A percentile compares a stretch with the other conserved stretches of the same genome.
Conservation (phyloP, 495 filamentous ascomycete genomes). For the Mycothermus thermophilus region DNA sequence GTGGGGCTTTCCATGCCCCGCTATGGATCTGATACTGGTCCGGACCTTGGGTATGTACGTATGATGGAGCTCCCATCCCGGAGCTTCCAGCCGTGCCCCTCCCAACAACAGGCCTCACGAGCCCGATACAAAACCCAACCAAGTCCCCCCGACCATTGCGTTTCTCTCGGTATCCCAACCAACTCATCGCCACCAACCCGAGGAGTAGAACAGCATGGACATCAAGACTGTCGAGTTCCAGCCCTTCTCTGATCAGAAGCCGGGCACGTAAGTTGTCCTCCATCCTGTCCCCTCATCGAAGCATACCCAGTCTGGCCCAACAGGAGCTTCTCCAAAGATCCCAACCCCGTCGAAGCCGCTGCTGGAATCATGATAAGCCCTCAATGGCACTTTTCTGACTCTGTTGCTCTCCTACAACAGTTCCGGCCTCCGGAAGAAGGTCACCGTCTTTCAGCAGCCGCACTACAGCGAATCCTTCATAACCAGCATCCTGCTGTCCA, state of each 20-base stretch:
- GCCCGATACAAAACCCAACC: no score
- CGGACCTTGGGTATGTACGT: no score
- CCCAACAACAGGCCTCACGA: no score
- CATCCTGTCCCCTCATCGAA: constrained; percentile 14
- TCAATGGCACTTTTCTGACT: background rate
- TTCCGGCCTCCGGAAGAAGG: constrained; percentile 96
- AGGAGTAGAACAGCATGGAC: constrained; percentile 38
- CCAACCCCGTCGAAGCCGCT: background rate
- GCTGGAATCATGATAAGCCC: no score
- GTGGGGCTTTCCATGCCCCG: no score
- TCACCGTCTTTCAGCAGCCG: constrained; percentile 87
- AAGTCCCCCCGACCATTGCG: no score
- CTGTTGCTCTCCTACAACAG: constrained; percentile 29
- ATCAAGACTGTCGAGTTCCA: constrained; percentile 61
- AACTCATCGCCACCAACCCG: no score
- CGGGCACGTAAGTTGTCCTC: constrained; percentile 73
- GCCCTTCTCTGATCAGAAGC: constrained; percentile 90
- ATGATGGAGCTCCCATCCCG: no score
- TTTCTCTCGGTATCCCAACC: no score
- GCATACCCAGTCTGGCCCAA: constrained; percentile 6
- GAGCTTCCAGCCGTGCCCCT: no score
- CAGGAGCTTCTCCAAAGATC: background rate
- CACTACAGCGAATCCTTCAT: constrained; percentile 95
- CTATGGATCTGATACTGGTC: no score
- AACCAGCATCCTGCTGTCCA: constrained; percentile 82